These are phyloP conservation scores for Penicillium psychrofluorescens DNA, from an alignment of 495 filamentous ascomycete genomes.

Conservation along the genomic window DNA sequence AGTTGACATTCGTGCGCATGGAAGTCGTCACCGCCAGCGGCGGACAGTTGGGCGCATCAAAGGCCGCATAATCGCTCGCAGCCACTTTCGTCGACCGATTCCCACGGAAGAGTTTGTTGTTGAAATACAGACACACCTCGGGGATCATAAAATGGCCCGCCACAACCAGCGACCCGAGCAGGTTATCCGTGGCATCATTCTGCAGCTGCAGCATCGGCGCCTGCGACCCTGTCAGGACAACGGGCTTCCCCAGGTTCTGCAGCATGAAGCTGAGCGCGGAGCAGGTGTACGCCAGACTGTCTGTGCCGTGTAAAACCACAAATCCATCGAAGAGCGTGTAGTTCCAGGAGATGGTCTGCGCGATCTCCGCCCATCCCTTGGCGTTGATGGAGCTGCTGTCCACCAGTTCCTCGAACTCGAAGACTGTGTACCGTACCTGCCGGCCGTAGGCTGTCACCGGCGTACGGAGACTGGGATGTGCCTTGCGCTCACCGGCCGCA, in stretches of 20 bases:
- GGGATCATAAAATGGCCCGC: slow-evolving; percentile 95
- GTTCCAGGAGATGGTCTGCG: slow-evolving; percentile 59
- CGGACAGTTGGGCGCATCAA: slow-evolving; percentile 74
- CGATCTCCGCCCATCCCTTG: slow-evolving; percentile 85
- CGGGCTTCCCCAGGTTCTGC: slow-evolving; percentile 82
- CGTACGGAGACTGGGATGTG: slow-evolving; percentile 61
- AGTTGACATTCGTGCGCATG: slow-evolving; percentile 74
- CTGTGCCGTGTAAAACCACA: slow-evolving; percentile 93
- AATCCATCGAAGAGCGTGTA: slow-evolving; percentile 92
- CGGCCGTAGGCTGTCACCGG: slow-evolving; percentile 75
- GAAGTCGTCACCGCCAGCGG: slow-evolving; percentile 76
- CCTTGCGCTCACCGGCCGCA: slow-evolving; percentile 30
- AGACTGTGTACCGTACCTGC: slow-evolving; percentile 76
- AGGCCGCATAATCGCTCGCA: slow-evolving; percentile 78
- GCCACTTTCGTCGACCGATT: slow-evolving; percentile 88
- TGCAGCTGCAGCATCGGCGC: slow-evolving; percentile 88
- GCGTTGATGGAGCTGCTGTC: slow-evolving; percentile 91
- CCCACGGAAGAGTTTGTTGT: slow-evolving; percentile 84
- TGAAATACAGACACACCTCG: slow-evolving; percentile 94
- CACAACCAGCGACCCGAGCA: slow-evolving; percentile 86
- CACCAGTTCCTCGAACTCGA: slow-evolving; percentile 80
- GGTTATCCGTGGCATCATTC: slow-evolving; percentile 92
- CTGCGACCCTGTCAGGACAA: slow-evolving; percentile 87
- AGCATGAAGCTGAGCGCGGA: slow-evolving; percentile 95
- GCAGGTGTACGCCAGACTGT: slow-evolving; percentile 85